Conservation (phyloP, 306 rosid species). For the Quercus gilva region DNA sequence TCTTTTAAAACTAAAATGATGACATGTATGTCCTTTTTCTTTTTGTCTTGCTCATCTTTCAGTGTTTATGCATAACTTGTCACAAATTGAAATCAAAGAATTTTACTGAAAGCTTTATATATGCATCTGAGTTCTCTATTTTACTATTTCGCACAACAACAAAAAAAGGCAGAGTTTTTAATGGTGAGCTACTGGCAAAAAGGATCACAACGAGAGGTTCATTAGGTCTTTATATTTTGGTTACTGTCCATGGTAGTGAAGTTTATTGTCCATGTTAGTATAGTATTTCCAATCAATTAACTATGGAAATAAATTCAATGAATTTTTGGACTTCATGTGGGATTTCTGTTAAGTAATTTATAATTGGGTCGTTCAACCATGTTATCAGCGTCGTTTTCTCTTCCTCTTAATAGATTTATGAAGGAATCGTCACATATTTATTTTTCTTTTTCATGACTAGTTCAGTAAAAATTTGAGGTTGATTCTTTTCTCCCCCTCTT, state of each 20-base stretch:
- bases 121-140: neutral
- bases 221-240: neutral
- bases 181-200: too few species aligned
- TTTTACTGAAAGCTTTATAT: neutral
- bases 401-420: neutral
- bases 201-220: neutral
- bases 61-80: neutral
- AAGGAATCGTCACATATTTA: neutral
- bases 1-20: neutral
- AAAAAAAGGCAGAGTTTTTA: neutral
- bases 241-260: neutral
- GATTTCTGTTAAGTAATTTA: too few species aligned
- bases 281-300: too few species aligned
- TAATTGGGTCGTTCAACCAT: too few species aligned
- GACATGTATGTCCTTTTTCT: neutral
- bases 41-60: neutral
- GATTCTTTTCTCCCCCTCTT: constrained; percentile 14
- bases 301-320: too few species aligned
- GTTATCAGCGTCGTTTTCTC: neutral
- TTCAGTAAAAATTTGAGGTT: constrained; percentile 6
- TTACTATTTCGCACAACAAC: neutral
- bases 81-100: neutral
- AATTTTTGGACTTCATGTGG: too few species aligned
- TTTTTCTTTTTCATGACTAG: neutral
- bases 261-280: neutral